Evolutionary conservation across 805 yeast species (phyloP).

Genomic region (Pichia eremophila): DNA sequence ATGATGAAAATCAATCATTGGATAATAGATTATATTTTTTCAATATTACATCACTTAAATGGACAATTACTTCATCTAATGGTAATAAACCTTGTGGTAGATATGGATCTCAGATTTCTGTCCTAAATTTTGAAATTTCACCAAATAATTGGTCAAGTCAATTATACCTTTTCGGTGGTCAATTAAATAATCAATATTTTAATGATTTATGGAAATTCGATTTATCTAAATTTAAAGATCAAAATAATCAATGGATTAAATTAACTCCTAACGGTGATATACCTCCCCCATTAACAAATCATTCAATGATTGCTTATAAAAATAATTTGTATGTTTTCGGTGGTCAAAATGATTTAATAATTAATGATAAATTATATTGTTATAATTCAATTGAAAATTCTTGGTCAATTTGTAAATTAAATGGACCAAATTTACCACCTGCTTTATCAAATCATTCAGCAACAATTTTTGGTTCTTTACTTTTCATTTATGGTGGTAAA

Average conservation of each 20-base stretch:
- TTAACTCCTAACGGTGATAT: constrained; percentile 36
- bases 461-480: constrained; percentile 62
- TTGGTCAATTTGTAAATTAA: constrained; percentile 65
- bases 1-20: constrained; percentile 59
- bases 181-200: constrained; percentile 69
- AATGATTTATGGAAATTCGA: constrained; percentile 83
- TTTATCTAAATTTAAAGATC: constrained; percentile 73
- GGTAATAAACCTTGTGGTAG: constrained; percentile 83
- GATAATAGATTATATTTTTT: constrained; percentile 88
- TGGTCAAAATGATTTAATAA: constrained; percentile 63
- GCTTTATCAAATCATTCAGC: constrained; percentile 92
- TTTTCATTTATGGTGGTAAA: constrained; percentile 89
- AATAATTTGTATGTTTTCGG: constrained; percentile 83
- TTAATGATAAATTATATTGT: constrained; percentile 70
- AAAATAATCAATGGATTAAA: constrained; percentile 77
- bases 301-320: constrained; percentile 74
- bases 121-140: constrained; percentile 48
- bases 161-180: constrained; percentile 90
- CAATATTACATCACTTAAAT: constrained; percentile 64
- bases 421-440: constrained; percentile 58
- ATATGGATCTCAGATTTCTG: constrained; percentile 87
- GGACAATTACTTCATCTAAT: constrained; percentile 69
- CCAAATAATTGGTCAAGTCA: constrained; percentile 33
- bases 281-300: constrained; percentile 87
- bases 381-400: constrained; percentile 59